Conservation (phyloP, 345 rosid species). For the Gossypium australe region DNA sequence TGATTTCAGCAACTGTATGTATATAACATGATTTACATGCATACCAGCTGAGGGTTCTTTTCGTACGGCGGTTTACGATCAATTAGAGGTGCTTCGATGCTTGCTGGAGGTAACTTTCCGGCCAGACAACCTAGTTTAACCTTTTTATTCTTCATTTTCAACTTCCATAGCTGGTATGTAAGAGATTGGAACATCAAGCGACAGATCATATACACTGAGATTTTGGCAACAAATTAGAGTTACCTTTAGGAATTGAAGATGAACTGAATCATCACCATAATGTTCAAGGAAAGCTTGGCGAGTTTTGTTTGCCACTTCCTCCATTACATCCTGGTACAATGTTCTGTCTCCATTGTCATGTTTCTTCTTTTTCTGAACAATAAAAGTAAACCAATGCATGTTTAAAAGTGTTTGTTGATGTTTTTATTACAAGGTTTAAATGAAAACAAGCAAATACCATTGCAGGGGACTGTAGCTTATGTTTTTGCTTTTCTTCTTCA, state of each 20-base stretch:
- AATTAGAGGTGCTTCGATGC: not conserved
- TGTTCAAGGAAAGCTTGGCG: not conserved
- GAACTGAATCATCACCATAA: slow-evolving; percentile 8
- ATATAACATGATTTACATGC: not conserved
- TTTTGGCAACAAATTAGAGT: not conserved
- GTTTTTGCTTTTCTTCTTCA: not conserved
- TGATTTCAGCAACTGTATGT: not conserved
- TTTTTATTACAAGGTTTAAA: too few relatives aligned
- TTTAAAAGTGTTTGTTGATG: not conserved
- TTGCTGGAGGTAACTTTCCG: not conserved
- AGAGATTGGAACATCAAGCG: not conserved
- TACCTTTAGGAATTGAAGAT: slow-evolving; percentile 4
- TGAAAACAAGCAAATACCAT: not conserved
- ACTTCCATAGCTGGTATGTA: not conserved
- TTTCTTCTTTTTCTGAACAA: not conserved
- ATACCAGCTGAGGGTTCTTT: not conserved
- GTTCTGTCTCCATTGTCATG: not conserved
- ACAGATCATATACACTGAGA: not conserved
- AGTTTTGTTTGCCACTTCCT: slow-evolving; percentile 3
- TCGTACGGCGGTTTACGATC: not conserved
- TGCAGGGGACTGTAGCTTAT: not conserved
- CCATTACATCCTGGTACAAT: not conserved
- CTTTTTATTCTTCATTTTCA: not conserved
- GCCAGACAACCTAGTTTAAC: not conserved
- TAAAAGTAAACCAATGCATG: not conserved